Percentiles rank a stretch among this genome's conserved stretches.
Evolutionary conservation across 2,329 filamentous ascomycete species (phyloP).

Genomic region (Fusarium cicatricum): DNA sequence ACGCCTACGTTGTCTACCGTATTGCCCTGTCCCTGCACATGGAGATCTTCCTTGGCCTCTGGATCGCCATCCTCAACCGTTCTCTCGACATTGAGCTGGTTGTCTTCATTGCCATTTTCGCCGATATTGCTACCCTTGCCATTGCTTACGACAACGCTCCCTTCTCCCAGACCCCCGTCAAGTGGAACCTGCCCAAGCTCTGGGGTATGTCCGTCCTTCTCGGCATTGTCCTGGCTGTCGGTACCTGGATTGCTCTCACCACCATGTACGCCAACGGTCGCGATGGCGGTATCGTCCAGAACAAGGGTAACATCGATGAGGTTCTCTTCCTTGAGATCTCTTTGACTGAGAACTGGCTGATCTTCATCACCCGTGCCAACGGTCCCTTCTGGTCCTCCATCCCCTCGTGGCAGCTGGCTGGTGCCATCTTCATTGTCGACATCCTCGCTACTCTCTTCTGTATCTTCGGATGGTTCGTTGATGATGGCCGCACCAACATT

Average conservation of each 20-base stretch:
- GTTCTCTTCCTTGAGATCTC: constrained; percentile 91
- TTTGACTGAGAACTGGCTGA: constrained; percentile 93
- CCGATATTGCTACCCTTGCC: constrained; percentile 88
- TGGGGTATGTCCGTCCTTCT: constrained; percentile 92
- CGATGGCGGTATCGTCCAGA: constrained; percentile 87
- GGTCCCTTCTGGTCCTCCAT: constrained; percentile 91
- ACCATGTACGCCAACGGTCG: constrained; percentile 78
- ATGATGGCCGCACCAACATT: constrained; percentile 72
- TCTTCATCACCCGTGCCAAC: constrained; percentile 94
- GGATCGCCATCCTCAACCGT: constrained; percentile 88
- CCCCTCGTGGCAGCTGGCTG: constrained; percentile 83
- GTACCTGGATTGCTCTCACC: constrained; percentile 89
- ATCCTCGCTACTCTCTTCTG: constrained; percentile 86
- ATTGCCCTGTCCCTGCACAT: constrained; percentile 91
- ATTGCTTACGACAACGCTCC: constrained; percentile 95
- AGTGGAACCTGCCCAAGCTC: constrained; percentile 94
- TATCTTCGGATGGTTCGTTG: constrained; percentile 83
- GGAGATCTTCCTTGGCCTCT: constrained; percentile 89
- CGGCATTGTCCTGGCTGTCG: constrained; percentile 80
- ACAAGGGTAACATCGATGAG: constrained; percentile 82
- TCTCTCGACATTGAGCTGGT: constrained; percentile 86
- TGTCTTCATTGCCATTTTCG: constrained; percentile 94
- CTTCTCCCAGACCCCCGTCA: constrained; percentile 85
- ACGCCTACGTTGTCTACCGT: constrained; percentile 94
- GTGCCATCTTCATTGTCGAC: constrained; percentile 83